A percentile compares a stretch with the other conserved stretches of the same genome.
phyloP scores from a whole-genome alignment of 768 basidiomycete genomes.

The Naganishia vaughanmartiniae region DNA sequence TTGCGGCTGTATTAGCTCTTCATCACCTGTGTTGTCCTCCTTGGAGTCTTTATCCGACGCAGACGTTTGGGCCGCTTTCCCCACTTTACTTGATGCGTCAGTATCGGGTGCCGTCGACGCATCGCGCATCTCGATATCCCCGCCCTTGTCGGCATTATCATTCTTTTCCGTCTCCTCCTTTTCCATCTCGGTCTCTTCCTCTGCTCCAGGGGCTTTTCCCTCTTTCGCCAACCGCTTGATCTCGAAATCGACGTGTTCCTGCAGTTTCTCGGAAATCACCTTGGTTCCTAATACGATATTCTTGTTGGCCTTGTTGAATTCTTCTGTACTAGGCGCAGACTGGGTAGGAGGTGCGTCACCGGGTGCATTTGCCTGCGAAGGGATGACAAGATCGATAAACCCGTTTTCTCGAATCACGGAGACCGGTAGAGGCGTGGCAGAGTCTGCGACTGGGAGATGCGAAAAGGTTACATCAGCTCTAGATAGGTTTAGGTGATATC shows the following conservation, averaged over 20 bases:
- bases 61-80: not conserved
- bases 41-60: not conserved
- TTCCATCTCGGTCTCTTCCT: not conserved
- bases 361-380: not conserved
- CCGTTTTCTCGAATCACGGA: slow-evolving; percentile 12
- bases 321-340: slow-evolving; percentile 1
- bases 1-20: slow-evolving; percentile 26
- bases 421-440: slow-evolving; percentile 13
- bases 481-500: not conserved
- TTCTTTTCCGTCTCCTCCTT: slow-evolving; percentile 27
- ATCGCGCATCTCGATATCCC: slow-evolving; percentile 51
- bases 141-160: slow-evolving; percentile 47
- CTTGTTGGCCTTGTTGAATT: slow-evolving; percentile 19
- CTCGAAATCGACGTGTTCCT: slow-evolving; percentile 18
- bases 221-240: slow-evolving; percentile 41
- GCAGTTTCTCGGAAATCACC: slow-evolving; percentile 6
- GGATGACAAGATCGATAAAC: slow-evolving; percentile 4
- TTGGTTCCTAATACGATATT: not conserved
- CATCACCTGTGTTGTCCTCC: not conserved
- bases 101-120: not conserved
- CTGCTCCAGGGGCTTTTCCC: slow-evolving; percentile 54
- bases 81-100: slow-evolving; percentile 8
- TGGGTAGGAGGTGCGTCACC: not conserved
- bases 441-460: slow-evolving; percentile 4
- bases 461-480: not conserved